phyloP scores from a whole-genome alignment of 108 stramenopile species.

The Nannochloropsis oceanica region DNA sequence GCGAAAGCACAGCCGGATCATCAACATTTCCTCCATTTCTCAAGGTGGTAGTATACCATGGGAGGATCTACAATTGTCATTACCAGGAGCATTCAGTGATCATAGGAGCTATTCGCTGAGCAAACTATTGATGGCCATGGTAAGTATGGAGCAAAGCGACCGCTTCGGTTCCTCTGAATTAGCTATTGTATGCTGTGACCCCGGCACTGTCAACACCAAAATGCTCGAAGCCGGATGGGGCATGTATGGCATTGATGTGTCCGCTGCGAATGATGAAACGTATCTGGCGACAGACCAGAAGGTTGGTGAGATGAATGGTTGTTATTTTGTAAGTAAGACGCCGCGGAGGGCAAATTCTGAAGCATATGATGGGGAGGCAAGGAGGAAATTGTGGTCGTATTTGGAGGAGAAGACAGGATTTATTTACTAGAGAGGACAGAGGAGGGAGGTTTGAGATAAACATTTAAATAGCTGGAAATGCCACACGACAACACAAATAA shows the following conservation, averaged over 20 bases:
- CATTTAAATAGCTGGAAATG: too few species aligned
- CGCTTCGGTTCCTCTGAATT: constrained; percentile 31
- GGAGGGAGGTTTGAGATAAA: background rate
- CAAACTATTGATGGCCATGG: constrained; percentile 55
- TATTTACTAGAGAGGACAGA: background rate
- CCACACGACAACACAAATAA: too few species aligned
- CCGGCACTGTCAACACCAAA: constrained; percentile 83
- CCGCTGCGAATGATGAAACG: constrained; percentile 21
- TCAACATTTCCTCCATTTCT: constrained; percentile 53
- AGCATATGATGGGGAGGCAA: background rate
- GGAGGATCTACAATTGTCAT: constrained; percentile 29
- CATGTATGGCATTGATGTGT: constrained; percentile 53
- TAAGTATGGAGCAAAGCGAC: constrained; percentile 47
- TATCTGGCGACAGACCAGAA: constrained; percentile 2
- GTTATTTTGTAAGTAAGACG: constrained; percentile 15
- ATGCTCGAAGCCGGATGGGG: constrained; percentile 84
- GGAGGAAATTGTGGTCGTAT: background rate
- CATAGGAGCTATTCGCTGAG: constrained; percentile 61
- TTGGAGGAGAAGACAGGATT: background rate
- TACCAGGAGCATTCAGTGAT: constrained; percentile 46
- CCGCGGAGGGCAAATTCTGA: background rate
- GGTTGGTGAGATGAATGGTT: background rate
- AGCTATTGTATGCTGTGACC: constrained; percentile 60
- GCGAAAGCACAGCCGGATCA: constrained; percentile 32
- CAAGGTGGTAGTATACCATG: constrained; percentile 39